phyloP scores from a whole-genome alignment of 2,329 filamentous ascomycete genomes.

The Phaeoacremonium minimum region DNA sequence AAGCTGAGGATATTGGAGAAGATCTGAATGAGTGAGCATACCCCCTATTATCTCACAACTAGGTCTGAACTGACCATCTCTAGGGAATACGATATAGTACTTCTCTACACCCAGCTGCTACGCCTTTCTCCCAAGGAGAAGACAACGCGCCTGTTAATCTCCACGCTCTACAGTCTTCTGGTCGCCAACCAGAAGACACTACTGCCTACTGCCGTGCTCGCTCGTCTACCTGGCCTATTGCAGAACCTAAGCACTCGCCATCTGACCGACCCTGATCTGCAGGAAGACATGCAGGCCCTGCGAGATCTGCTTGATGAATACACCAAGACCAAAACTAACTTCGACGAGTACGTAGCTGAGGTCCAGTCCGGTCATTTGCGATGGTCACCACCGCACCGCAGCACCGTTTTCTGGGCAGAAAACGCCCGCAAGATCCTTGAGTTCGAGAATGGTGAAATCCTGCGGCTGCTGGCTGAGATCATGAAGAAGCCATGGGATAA shows the following conservation, averaged over 20 bases:
- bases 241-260: conserved; percentile 60
- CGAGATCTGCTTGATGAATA: conserved; percentile 64
- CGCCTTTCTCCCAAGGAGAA: conserved; percentile 96
- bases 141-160: conserved; percentile 86
- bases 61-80: conserved; percentile 16
- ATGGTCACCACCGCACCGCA: conserved; percentile 90
- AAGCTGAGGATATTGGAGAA: conserved; percentile 67
- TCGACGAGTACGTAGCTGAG: conserved; percentile 88
- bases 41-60: neutral
- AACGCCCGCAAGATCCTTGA: conserved; percentile 86
- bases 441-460: conserved; percentile 72
- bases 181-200: conserved; percentile 63
- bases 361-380: conserved; percentile 81
- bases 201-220: conserved; percentile 82
- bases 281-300: conserved; percentile 57
- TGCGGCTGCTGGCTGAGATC: conserved; percentile 80
- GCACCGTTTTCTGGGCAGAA: conserved; percentile 83
- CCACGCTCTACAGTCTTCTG: conserved; percentile 85
- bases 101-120: conserved; percentile 88
- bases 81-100: conserved; percentile 88
- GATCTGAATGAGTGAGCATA: conserved; percentile 76
- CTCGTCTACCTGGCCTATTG: conserved; percentile 68
- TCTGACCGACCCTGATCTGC: conserved; percentile 59
- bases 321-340: conserved; percentile 67
- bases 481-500: conserved; percentile 69